Base-by-base conservation (phyloP, 768 basidiomycete genomes). In the Russula ochroleuca region DNA sequence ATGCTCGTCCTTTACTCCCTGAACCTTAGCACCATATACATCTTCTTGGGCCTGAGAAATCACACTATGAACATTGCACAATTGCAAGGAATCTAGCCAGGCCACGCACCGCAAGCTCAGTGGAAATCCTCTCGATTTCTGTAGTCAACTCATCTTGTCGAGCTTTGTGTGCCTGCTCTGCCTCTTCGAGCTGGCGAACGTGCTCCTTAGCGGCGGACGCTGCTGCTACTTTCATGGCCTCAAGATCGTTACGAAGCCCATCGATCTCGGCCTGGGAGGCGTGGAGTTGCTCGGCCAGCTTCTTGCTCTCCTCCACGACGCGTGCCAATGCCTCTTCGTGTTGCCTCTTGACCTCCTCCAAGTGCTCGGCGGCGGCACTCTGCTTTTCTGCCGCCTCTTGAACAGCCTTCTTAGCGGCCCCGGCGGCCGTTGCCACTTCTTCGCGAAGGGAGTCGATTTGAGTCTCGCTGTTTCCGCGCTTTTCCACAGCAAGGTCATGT, bases 21-120 rank as follows among this genome's bases (percentile, higher is more conserved):
- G 83, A 28, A 92, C 81, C 73, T 86, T 87, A 9, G 79, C 78
- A 70, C 80, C 77, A 71, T 92, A 92, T 55, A 84, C 78, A 23
- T 81, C 75, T 71, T 90, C 88, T 78, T 91, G 84, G 54, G 78
- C 77, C 92, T 92, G 69, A 43, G 45, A 41, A 66, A 59, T 45
- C 19, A 62, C 40, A 62, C 48, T 59, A 56, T 59, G 49, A 41
- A 35, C 25, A 14, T 28, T n/a, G 14, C n/a, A 31, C 17, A 8
- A 63, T 21, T 40, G n/a, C 23, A 5, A 43, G 21, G 38, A 7
- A 57, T 31, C 33, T 17, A 8, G 31, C 19, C 33, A 3, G 48
- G 53, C 58, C n/a, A 70, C 78, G 65, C 66, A 89, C 91, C 80
- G 86, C 80, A 13, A 93, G 81, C 68, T 91, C 88, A 35, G 75